A percentile compares a stretch with the other conserved stretches of the same genome.
Conservation (phyloP, 768 basidiomycete species). For the Rhodocollybia butyracea region DNA sequence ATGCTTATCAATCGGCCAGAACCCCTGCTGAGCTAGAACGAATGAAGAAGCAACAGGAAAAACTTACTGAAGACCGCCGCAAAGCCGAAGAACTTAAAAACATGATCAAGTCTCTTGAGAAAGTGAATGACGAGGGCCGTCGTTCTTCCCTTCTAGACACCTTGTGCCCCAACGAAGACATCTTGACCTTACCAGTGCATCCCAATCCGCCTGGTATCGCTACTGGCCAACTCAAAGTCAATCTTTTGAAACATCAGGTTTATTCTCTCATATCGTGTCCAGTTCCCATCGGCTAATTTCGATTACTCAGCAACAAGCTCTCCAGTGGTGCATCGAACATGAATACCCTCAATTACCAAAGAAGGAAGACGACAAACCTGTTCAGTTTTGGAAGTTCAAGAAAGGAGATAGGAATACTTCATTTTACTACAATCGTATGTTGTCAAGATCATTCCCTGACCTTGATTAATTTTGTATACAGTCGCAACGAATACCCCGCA, state of each 20-base stretch:
- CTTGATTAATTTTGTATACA: slow-evolving; percentile 17
- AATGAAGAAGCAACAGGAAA: slow-evolving; percentile 42
- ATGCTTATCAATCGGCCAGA: slow-evolving; percentile 3
- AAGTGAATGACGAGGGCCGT: slow-evolving; percentile 73
- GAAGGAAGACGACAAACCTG: slow-evolving; percentile 62
- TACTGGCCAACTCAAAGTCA: slow-evolving; percentile 63
- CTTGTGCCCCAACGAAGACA: slow-evolving; percentile 64
- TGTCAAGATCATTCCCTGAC: background rate
- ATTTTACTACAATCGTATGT: slow-evolving; percentile 69
- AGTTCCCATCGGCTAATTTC: background rate
- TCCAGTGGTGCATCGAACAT: slow-evolving; percentile 80
- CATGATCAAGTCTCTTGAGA: slow-evolving; percentile 66
- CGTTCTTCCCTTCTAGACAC: slow-evolving; percentile 69
- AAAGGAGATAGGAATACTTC: slow-evolving; percentile 51
- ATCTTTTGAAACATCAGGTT: slow-evolving; percentile 84
- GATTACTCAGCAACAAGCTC: slow-evolving; percentile 62
- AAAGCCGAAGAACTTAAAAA: slow-evolving; percentile 67
- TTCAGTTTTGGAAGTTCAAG: slow-evolving; percentile 86
- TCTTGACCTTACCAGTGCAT: slow-evolving; percentile 67
- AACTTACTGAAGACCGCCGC: slow-evolving; percentile 43
- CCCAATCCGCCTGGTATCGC: slow-evolving; percentile 68
- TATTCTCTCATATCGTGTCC: background rate
- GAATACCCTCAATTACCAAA: slow-evolving; percentile 79
- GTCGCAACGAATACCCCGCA: slow-evolving; percentile 85
- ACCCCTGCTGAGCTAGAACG: slow-evolving; percentile 40